Evolutionary conservation across 2,329 filamentous ascomycete species (phyloP).

Genomic region (Stachybotrys elegans): DNA sequence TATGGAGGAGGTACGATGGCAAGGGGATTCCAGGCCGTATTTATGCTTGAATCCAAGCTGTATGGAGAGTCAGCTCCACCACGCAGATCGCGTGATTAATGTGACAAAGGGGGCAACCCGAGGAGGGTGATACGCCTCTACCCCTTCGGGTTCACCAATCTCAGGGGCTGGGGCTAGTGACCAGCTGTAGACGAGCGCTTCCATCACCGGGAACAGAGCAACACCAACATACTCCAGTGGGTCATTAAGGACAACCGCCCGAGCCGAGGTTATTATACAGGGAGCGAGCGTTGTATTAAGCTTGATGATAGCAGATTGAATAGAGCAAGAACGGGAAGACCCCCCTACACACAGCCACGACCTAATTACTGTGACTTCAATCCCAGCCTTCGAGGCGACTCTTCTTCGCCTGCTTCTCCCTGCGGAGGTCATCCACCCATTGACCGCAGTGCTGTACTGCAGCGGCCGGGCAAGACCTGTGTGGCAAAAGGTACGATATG

Average conservation of each 20-base stretch:
- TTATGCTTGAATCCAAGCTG: too few species aligned
- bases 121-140: too few species aligned
- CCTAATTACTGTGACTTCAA: neutral
- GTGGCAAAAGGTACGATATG: slow-evolving; percentile 8
- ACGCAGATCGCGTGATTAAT: too few species aligned
- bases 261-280: slow-evolving; percentile 2
- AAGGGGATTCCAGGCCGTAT: too few species aligned
- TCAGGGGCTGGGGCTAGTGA: slow-evolving; percentile 7
- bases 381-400: neutral
- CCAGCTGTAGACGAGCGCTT: slow-evolving; percentile 2
- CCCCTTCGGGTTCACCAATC: slow-evolving; percentile 4
- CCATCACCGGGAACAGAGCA: slow-evolving; percentile 4
- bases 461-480: slow-evolving; percentile 1
- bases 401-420: slow-evolving; percentile 8
- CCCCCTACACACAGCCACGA: too few species aligned
- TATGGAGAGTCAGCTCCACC: too few species aligned
- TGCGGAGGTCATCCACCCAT: slow-evolving; percentile 6
- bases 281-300: slow-evolving; percentile 7
- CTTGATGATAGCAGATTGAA: slow-evolving; percentile 6
- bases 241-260: slow-evolving; percentile 1
- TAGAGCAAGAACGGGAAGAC: slow-evolving; percentile 5
- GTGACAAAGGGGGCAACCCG: too few species aligned
- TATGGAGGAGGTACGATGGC: too few species aligned
- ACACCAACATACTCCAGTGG: slow-evolving; percentile 6
- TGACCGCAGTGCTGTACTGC: slow-evolving; percentile 6